Percentiles rank a stretch among this genome's conserved stretches.
phyloP scores from a whole-genome alignment of 164 flowering plant species.

The Taxillus chinensis region DNA sequence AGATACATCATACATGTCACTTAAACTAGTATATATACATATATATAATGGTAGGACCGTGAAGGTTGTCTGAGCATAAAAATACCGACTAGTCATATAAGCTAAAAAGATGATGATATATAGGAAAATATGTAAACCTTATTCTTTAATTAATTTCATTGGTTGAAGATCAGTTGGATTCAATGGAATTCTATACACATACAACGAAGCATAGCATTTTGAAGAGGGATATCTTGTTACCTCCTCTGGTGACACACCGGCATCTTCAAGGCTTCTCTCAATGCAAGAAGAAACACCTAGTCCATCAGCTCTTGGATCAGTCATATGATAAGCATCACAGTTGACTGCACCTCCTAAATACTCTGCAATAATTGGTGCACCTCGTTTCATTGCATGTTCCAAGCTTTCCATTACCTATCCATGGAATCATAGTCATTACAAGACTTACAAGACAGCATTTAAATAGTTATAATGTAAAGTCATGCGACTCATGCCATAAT shows the following conservation, averaged over 20 bases:
- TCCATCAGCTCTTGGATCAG: conserved; percentile 95
- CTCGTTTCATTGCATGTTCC: conserved; percentile 96
- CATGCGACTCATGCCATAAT: neutral
- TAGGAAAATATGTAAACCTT: too few species aligned
- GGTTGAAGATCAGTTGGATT: too few species aligned
- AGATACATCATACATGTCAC: too few species aligned
- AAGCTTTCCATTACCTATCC: conserved; percentile 89
- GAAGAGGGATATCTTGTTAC: conserved; percentile 22
- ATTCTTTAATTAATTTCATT: too few species aligned
- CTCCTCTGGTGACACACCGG: conserved; percentile 94
- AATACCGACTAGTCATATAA: too few species aligned
- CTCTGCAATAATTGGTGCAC: conserved; percentile 84
- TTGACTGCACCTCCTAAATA: conserved; percentile 88
- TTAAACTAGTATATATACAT: too few species aligned
- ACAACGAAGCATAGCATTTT: too few species aligned
- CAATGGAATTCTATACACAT: too few species aligned
- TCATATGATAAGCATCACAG: conserved; percentile 98
- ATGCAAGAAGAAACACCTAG: conserved; percentile 94
- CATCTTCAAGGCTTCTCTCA: conserved; percentile 70
- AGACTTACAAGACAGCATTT: neutral
- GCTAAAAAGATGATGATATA: too few species aligned
- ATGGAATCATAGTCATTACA: neutral
- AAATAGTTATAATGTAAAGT: neutral
- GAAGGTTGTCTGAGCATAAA: too few species aligned
- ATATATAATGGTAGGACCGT: too few species aligned